Conservation (phyloP, 768 basidiomycete genomes). For the Lactarius pseudohatsudake region DNA sequence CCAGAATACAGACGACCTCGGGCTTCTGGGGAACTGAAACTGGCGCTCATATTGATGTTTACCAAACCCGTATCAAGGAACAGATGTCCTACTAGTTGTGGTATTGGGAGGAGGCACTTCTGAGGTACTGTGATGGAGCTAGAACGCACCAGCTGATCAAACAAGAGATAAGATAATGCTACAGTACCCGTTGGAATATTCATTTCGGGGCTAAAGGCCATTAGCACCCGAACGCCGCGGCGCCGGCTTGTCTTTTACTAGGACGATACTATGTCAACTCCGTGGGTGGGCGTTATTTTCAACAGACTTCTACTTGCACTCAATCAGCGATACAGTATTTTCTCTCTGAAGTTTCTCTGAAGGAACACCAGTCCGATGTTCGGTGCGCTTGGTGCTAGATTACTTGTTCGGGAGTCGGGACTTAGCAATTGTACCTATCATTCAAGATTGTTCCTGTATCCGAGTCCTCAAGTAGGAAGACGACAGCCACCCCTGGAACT, state of each 20-base stretch:
- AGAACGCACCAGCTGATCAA: background rate
- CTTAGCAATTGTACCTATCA: background rate
- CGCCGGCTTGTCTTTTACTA: background rate
- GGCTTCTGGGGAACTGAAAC: background rate
- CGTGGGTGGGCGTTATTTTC: background rate
- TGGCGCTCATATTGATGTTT: background rate
- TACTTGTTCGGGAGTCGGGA: background rate
- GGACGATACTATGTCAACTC: background rate
- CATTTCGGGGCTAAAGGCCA: background rate
- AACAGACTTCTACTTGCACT: background rate
- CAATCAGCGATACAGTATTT: background rate
- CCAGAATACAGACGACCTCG: background rate
- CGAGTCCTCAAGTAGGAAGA: background rate
- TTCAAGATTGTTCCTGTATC: background rate
- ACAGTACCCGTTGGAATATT: background rate
- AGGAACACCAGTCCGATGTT: background rate
- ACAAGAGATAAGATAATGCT: background rate
- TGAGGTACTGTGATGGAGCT: background rate
- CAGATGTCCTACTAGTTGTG: background rate
- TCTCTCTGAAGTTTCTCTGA: background rate
- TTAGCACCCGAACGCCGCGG: background rate
- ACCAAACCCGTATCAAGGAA: background rate
- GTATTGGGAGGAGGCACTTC: background rate
- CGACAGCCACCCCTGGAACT: background rate
- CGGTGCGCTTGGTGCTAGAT: background rate